A percentile compares a stretch with the other conserved stretches of the same genome.
Conservation (phyloP, 2,329 filamentous ascomycete species). For the Chaetomium sp. region DNA sequence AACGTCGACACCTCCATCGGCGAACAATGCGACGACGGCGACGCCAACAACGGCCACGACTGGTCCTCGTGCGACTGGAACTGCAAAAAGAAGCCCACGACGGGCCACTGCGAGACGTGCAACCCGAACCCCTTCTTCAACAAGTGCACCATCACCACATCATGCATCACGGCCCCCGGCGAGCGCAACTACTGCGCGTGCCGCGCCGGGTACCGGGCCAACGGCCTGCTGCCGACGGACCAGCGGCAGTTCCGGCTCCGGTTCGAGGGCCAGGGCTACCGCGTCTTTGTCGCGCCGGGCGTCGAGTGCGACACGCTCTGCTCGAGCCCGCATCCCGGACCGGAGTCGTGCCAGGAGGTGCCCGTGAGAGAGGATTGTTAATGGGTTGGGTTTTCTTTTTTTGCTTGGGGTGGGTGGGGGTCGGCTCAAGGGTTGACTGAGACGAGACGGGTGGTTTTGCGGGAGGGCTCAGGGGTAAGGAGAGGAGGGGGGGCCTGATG, state of each 20-base stretch:
- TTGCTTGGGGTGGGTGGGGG: neutral
- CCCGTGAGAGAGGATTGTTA: slow-evolving; percentile 26
- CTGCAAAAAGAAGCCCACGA: slow-evolving; percentile 19
- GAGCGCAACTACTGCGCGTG: slow-evolving; percentile 28
- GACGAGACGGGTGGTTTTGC: neutral
- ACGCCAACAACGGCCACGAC: slow-evolving; percentile 22
- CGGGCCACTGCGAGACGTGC: slow-evolving; percentile 24
- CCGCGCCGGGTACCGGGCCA: slow-evolving; percentile 29
- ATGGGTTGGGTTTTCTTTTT: neutral
- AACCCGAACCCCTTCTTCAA: slow-evolving; percentile 32
- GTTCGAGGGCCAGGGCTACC: slow-evolving; percentile 27
- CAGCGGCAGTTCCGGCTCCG: slow-evolving; percentile 28
- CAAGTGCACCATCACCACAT: slow-evolving; percentile 31
- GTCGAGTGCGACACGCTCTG: slow-evolving; percentile 28
- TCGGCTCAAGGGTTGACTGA: neutral
- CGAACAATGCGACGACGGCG: slow-evolving; percentile 29
- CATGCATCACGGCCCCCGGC: slow-evolving; percentile 23
- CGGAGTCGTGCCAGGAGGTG: slow-evolving; percentile 28
- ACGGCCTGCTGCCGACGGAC: slow-evolving; percentile 22
- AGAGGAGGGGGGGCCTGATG: no score
- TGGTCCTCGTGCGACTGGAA: slow-evolving; percentile 18
- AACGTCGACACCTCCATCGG: slow-evolving; percentile 13
- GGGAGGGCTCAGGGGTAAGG: neutral
- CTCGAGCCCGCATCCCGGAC: slow-evolving; percentile 25
- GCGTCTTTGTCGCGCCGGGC: slow-evolving; percentile 30